Percentiles rank a stretch among this genome's conserved stretches.
Conservation (phyloP, 371 early-diverging fungal species). For the Mucor mucedo region DNA sequence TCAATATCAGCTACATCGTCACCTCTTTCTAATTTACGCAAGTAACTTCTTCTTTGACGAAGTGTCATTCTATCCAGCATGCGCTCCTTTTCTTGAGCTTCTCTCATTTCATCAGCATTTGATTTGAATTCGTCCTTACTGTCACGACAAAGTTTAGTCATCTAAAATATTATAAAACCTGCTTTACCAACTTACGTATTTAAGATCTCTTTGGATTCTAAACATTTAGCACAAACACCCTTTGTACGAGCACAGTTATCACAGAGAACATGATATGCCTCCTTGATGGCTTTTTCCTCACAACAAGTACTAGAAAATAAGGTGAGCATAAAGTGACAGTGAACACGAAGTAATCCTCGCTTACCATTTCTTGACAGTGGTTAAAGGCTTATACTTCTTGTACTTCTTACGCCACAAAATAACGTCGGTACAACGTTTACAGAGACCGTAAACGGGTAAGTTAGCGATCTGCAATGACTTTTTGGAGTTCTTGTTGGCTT, state of each 20-base stretch:
- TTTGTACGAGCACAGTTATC: constrained; percentile 79
- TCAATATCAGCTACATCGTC: constrained; percentile 52
- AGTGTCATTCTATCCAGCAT: constrained; percentile 78
- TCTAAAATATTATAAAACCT: not conserved
- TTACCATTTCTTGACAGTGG: constrained; percentile 89
- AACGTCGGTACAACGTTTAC: constrained; percentile 89
- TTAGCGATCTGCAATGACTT: constrained; percentile 77
- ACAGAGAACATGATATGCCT: constrained; percentile 96
- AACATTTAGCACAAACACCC: constrained; percentile 94
- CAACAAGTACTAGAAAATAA: constrained; percentile 55
- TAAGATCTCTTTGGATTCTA: constrained; percentile 74
- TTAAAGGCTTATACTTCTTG: constrained; percentile 96
- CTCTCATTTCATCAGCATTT: constrained; percentile 60
- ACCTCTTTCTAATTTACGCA: constrained; percentile 79
- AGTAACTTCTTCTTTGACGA: constrained; percentile 85
- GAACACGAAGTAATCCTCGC: not conserved
- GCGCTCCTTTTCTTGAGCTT: constrained; percentile 75
- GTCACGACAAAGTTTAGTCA: not conserved
- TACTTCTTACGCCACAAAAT: constrained; percentile 92
- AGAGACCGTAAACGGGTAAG: constrained; percentile 88
- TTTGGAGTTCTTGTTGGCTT: constrained; percentile 85
- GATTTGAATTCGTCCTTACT: constrained; percentile 63
- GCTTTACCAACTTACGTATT: constrained; percentile 40
- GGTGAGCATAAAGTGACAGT: not conserved
- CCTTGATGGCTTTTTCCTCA: constrained; percentile 83